Conservation (phyloP, 805 yeast genomes). For the Kazachstania martiniae region DNA sequence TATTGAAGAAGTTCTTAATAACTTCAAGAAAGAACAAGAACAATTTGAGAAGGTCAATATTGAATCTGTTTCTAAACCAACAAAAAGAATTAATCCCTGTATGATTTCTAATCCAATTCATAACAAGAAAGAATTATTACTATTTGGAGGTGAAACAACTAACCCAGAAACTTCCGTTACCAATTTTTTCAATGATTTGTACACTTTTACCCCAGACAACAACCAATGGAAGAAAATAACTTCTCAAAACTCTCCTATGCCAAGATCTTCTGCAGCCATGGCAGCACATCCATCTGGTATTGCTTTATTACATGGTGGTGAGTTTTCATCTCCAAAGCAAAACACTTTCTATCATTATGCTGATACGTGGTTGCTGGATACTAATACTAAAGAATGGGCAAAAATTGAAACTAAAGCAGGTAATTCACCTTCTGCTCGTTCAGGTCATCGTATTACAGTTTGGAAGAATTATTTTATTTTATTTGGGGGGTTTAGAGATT, state of each 20-base stretch:
- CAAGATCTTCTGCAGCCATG: slow-evolving; percentile 89
- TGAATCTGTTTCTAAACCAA: slow-evolving; percentile 48
- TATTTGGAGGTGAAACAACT: slow-evolving; percentile 85
- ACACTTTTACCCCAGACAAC: slow-evolving; percentile 60
- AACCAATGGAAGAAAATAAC: slow-evolving; percentile 70
- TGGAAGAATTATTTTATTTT: slow-evolving; percentile 87
- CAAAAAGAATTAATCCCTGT: slow-evolving; percentile 61
- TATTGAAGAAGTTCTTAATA: slow-evolving; percentile 71
- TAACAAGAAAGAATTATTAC: slow-evolving; percentile 62
- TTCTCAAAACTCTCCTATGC: slow-evolving; percentile 83
- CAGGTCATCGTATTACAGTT: slow-evolving; percentile 82
- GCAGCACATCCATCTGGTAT: slow-evolving; percentile 87
- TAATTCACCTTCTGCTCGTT: slow-evolving; percentile 66
- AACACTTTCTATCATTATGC: slow-evolving; percentile 92
- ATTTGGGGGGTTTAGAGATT: slow-evolving; percentile 89
- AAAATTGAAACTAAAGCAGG: slow-evolving; percentile 59
- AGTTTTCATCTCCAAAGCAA: slow-evolving; percentile 92
- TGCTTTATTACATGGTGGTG: slow-evolving; percentile 86
- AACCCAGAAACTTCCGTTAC: slow-evolving; percentile 37
- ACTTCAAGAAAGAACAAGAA: slow-evolving; percentile 70
- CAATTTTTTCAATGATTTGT: slow-evolving; percentile 72
- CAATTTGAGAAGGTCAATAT: slow-evolving; percentile 62
- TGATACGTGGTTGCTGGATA: slow-evolving; percentile 89
- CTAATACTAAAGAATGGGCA: slow-evolving; percentile 79
- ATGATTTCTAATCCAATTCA: slow-evolving; percentile 66